Conservation (phyloP, 371 early-diverging fungal genomes). For the Conidiobolus incongruus region DNA sequence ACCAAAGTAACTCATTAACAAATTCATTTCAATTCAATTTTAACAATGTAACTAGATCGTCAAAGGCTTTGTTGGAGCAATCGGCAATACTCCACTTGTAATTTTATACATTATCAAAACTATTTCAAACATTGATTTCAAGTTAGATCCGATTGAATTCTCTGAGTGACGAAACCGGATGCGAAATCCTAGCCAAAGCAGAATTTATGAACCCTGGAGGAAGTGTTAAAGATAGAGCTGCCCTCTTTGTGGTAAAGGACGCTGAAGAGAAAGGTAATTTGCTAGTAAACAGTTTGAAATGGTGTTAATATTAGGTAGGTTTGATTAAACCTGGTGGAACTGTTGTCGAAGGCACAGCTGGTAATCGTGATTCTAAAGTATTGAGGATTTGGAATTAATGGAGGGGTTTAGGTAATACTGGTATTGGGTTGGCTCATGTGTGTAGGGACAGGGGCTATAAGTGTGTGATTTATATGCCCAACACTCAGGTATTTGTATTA, state of each 20-base stretch:
- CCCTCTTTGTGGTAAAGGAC: constrained; percentile 75
- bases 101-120: constrained; percentile 4
- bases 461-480: constrained; percentile 92
- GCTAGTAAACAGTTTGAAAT: neutral
- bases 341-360: constrained; percentile 87
- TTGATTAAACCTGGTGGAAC: constrained; percentile 76
- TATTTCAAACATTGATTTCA: neutral
- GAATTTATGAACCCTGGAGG: constrained; percentile 98
- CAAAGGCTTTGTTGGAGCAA: constrained; percentile 68
- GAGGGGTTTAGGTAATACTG: constrained; percentile 38
- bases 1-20: too few relatives aligned
- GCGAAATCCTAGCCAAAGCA: constrained; percentile 77
- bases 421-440: constrained; percentile 89
- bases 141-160: constrained; percentile 41
- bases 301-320: constrained; percentile 15
- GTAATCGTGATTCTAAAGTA: constrained; percentile 9
- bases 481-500: constrained; percentile 45
- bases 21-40: too few relatives aligned
- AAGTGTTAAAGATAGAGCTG: constrained; percentile 90
- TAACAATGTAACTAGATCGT: too few relatives aligned
- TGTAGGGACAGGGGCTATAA: constrained; percentile 88
- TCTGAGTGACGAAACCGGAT: constrained; percentile 63
- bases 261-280: constrained; percentile 48
- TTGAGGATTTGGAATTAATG: neutral
- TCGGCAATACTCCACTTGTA: constrained; percentile 87